A percentile compares a stretch with the other conserved stretches of the same genome.
Evolutionary conservation across 2,329 filamentous ascomycete species (phyloP).

Genomic region (Orbilia oligospora): DNA sequence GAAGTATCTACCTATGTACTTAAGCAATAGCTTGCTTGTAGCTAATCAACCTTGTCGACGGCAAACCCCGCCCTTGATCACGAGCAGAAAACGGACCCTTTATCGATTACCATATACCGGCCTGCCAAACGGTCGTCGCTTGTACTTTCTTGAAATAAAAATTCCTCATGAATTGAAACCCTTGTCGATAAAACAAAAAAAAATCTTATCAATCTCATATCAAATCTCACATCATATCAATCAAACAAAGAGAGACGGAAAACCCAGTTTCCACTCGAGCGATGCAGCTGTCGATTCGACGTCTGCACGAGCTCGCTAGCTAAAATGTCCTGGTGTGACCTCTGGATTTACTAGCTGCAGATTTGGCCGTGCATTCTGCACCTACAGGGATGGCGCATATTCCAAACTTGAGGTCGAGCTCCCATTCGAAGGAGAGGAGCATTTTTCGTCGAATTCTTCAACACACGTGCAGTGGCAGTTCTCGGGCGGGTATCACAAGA

Average conservation of each 20-base stretch:
- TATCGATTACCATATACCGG: neutral
- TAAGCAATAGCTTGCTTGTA: no score
- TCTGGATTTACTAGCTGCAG: constrained; percentile 25
- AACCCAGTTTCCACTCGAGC: neutral
- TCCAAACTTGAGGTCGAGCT: constrained; percentile 32
- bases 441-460: constrained; percentile 24
- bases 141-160: constrained; percentile 1
- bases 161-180: neutral
- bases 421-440: neutral
- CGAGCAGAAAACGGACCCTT: neutral
- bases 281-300: constrained; percentile 23
- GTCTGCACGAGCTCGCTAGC: constrained; percentile 27
- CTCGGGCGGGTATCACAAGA: constrained; percentile 32
- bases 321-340: constrained; percentile 29
- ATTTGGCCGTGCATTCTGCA: constrained; percentile 16
- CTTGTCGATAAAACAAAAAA: neutral
- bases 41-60: neutral
- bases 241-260: neutral
- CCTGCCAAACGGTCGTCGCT: neutral
- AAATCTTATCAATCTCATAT: constrained; percentile 12
- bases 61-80: constrained; percentile 21
- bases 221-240: constrained; percentile 15
- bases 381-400: constrained; percentile 27
- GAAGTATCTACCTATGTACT: neutral
- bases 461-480: constrained; percentile 12